Conservation (phyloP, 2,329 filamentous ascomycete genomes). For the Phoma sp. region DNA sequence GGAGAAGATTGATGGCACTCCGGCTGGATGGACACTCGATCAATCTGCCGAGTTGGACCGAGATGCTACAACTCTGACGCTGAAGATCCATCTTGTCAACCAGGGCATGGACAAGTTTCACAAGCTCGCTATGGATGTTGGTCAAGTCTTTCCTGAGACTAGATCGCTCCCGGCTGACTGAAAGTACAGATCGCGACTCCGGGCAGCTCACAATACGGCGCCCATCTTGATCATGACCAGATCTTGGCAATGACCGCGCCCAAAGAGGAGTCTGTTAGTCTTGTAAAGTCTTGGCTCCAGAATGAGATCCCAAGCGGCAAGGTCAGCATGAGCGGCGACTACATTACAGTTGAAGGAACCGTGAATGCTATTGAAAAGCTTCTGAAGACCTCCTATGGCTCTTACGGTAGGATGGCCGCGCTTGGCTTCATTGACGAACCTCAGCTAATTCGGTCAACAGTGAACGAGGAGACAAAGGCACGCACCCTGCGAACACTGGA, state of each 20-base stretch:
- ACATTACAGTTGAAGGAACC: conserved; percentile 58
- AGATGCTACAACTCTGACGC: conserved; percentile 21
- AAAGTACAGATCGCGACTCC: conserved; percentile 54
- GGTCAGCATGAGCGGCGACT: conserved; percentile 59
- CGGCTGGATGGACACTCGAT: conserved; percentile 24
- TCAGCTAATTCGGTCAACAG: not conserved
- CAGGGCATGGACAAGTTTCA: conserved; percentile 27
- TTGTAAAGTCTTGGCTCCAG: conserved; percentile 60
- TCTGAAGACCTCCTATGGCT: conserved; percentile 51
- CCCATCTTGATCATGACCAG: conserved; percentile 55
- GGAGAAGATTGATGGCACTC: conserved; percentile 21
- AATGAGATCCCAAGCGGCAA: conserved; percentile 54
- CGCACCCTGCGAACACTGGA: conserved; percentile 19
- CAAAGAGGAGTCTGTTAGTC: conserved; percentile 54
- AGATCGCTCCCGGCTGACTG: not conserved
- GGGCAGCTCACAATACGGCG: conserved; percentile 57
- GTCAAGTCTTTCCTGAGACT: not conserved
- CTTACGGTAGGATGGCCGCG: conserved; percentile 44
- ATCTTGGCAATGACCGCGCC: conserved; percentile 60
- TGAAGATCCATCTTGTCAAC: conserved; percentile 30
- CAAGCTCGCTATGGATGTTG: conserved; percentile 28
- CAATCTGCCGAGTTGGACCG: conserved; percentile 19
- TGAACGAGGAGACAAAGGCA: conserved; percentile 10
- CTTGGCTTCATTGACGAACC: not conserved
- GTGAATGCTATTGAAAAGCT: conserved; percentile 57